Base-by-base conservation (phyloP, 2,329 filamentous ascomycete genomes). In the Monascus ruber region DNA sequence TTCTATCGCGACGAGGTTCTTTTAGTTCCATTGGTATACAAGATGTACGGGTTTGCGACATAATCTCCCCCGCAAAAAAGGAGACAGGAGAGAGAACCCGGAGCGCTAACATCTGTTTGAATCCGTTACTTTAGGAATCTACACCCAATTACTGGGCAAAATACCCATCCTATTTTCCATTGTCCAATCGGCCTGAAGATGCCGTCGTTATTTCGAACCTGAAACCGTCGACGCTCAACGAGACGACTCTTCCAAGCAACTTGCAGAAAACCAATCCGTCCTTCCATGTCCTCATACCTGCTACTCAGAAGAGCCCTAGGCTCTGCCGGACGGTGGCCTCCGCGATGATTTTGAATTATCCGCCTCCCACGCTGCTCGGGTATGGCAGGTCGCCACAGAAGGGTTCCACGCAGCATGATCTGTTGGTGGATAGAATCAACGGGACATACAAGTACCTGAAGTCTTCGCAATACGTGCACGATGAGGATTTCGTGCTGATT, bases 401-500 rank as follows among this genome's bases (percentile, higher is more conserved):
- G 34, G 49, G 39, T 24, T 47, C 47, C 39, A 60, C 54, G 10
- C 56, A 63, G 5, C 56, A 62, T 37, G 56, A 68, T 40, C 60
- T 55, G 42, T 65, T 71, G 52, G 56, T 70, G 35, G 64, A 63
- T 33, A 67, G 64, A 39, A 55, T 75, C 10, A 56, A 59, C 5
- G 64, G 63, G 3, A 64, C 71, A 26, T 55, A 69, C 40, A 56
- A 66, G 6, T 76, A 72, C 41, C 56, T 78, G 26, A 60, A 64
- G 8, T 62, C 66, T 36, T 62, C 59, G 26, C 66, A 65, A 29
- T 53, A 66, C n/a, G 64, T 74, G 11, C 61, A 66, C 24, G 67
- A 78, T 41, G 65, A 75, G 17, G 80, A 84, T 52, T 58, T 85
- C 26, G 70, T 81, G 5, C 59, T 83, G 41, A 66, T 83, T 35